phyloP scores from a whole-genome alignment of 805 yeast genomes.

The Metschnikowia lachancei region DNA sequence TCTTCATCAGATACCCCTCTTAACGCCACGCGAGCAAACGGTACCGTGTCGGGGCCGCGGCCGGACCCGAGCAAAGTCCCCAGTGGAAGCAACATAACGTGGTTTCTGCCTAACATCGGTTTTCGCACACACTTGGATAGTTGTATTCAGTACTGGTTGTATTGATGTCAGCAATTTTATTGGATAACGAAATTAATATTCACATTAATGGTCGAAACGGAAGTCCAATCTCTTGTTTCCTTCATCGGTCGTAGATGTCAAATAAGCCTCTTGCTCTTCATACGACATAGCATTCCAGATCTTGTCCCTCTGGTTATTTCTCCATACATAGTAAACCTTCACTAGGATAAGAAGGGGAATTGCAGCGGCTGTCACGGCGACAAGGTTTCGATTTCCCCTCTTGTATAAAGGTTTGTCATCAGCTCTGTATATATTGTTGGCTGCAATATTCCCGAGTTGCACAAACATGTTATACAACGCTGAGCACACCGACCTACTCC shows the following conservation, averaged over 20 bases:
- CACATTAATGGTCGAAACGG: constrained; percentile 29
- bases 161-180: no score
- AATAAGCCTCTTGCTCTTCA: constrained; percentile 51
- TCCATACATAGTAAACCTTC: constrained; percentile 37
- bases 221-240: constrained; percentile 62
- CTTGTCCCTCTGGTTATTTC: constrained; percentile 44
- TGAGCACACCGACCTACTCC: constrained; percentile 63
- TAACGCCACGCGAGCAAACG: no score
- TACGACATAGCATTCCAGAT: constrained; percentile 51
- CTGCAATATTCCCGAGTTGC: constrained; percentile 54
- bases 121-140: no score
- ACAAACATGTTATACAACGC: constrained; percentile 64
- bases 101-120: no score
- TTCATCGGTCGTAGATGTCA: constrained; percentile 43
- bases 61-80: no score
- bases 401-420: constrained; percentile 60
- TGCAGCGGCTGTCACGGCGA: constrained; percentile 28
- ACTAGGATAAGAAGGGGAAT: constrained; percentile 23
- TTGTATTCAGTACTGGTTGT: no score
- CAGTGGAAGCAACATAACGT: no score
- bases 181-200: no score
- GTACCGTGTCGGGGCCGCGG: no score
- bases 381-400: constrained; percentile 50
- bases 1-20: no score
- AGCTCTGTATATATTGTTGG: constrained; percentile 54